Percentiles rank a stretch among this genome's conserved stretches.
These are phyloP conservation scores for Austroboletus niveus DNA, from an alignment of 1,284 basidiomycete species.

Conservation along the genomic window DNA sequence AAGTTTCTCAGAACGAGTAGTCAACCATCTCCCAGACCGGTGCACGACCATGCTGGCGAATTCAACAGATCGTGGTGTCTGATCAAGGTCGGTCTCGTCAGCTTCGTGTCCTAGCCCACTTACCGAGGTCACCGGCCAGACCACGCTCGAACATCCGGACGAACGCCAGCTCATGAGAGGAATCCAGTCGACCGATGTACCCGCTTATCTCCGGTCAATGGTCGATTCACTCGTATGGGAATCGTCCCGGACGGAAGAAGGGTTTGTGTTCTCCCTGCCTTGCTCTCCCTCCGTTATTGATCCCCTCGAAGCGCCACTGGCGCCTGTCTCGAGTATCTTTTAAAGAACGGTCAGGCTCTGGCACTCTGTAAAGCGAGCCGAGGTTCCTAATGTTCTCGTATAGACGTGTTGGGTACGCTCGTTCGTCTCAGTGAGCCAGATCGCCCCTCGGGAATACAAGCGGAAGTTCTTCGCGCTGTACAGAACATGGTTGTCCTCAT, in stretches of 20 bases:
- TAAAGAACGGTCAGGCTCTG: slow-evolving; percentile 72
- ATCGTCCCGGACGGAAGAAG: slow-evolving; percentile 78
- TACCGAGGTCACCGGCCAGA: slow-evolving; percentile 40
- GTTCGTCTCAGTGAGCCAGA: slow-evolving; percentile 83
- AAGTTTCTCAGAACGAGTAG: slow-evolving; percentile 64
- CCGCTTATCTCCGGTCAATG: slow-evolving; percentile 75
- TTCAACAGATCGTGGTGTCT: slow-evolving; percentile 72
- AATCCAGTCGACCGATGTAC: slow-evolving; percentile 81
- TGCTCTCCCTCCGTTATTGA: slow-evolving; percentile 5
- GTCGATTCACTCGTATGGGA: slow-evolving; percentile 88
- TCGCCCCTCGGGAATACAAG: slow-evolving; percentile 82
- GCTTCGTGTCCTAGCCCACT: neutral
- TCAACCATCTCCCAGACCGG: slow-evolving; percentile 50
- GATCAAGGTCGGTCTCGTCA: slow-evolving; percentile 54
- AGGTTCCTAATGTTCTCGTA: slow-evolving; percentile 5
- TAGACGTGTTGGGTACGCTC: slow-evolving; percentile 82
- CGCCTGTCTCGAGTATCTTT: slow-evolving; percentile 84
- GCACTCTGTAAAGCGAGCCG: neutral
- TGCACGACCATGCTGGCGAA: slow-evolving; percentile 64
- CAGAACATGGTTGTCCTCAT: slow-evolving; percentile 87
- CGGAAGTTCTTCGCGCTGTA: slow-evolving; percentile 78
- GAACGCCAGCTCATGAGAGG: slow-evolving; percentile 80
- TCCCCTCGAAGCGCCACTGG: slow-evolving; percentile 66
- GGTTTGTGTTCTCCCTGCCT: slow-evolving; percentile 50
- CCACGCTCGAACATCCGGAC: slow-evolving; percentile 75